Evolutionary conservation across 352 stramenopile species (phyloP).

Genomic region (Pythium guiyangense): DNA sequence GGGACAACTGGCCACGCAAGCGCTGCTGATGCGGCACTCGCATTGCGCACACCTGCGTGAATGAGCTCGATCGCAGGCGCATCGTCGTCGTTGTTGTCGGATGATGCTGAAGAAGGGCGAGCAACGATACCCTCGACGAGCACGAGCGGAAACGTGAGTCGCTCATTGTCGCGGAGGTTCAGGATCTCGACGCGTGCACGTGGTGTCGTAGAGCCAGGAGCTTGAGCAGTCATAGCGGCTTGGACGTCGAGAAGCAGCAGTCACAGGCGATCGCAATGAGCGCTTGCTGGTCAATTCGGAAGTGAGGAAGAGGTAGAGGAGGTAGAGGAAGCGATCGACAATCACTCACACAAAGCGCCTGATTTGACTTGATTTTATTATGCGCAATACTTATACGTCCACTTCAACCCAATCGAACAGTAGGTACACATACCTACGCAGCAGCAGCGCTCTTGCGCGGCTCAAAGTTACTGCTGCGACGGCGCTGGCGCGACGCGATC

Average conservation of each 20-base stretch:
- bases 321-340: too few species aligned
- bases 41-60: background rate
- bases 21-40: background rate
- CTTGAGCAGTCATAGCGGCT: too few species aligned
- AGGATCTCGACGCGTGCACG: slow-evolving; percentile 48
- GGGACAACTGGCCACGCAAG: slow-evolving; percentile 46
- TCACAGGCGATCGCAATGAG: too few species aligned
- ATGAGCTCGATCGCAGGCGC: slow-evolving; percentile 8
- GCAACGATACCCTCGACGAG: slow-evolving; percentile 32
- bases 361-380: background rate
- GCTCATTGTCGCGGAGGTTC: slow-evolving; percentile 83
- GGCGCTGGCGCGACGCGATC: slow-evolving; percentile 14
- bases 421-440: background rate
- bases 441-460: slow-evolving; percentile 11
- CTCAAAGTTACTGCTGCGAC: slow-evolving; percentile 11
- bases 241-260: background rate
- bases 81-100: slow-evolving; percentile 20
- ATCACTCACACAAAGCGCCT: background rate
- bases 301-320: background rate
- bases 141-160: slow-evolving; percentile 42
- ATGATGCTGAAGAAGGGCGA: slow-evolving; percentile 9
- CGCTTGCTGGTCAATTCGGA: background rate
- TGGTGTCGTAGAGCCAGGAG: background rate
- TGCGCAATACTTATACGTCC: background rate
- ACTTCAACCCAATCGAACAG: background rate